Base-by-base conservation (phyloP, 2,329 filamentous ascomycete species). In the Didymella arachidicola region DNA sequence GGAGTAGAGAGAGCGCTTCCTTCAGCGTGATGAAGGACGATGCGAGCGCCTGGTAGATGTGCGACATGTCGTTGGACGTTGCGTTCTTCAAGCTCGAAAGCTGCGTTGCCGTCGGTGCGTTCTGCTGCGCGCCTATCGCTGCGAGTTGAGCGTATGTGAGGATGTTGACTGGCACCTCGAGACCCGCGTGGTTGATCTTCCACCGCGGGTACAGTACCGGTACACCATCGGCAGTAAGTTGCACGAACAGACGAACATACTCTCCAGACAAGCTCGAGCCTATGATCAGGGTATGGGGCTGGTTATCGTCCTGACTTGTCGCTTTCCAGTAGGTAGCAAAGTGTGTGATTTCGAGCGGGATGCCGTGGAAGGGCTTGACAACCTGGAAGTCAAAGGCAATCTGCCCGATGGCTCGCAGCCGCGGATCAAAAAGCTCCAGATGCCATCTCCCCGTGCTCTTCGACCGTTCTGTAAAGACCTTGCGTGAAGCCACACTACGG, bases 291-390 rank as follows among this genome's bases (percentile, higher is more conserved):
- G 92, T 91, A 72, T 86, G 95, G 25, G 90, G 89, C 45, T 93
- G 91, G 49, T 91, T 88, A 74, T 97, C 92, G 46, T 95, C 85
- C 68, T 97, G 93, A 71, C 93, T 97, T 1, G 95, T 99, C 0
- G 94, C 94, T 78, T 98, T 99, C 95, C 95, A 99, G 78, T 99
- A 99, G 0, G 95, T 98, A 63, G 96, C 95, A 69, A 98, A 99
- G 72, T 98, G 93, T 1, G 95, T 96, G 60, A 99, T 97, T 77
- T 99, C 95, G 22, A 99, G 82, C 3, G 95, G 93, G 60, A 93
- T 90, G 7, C 95, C 94, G 62, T 89, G 87, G 79, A 98, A 99
- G 0, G 95, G 95, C 72, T 97, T 97, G 75, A 99, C 96, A 26
- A 98, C 92, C 74, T 98, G 93, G 54, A 92, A 96, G 64, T 91